Evolutionary conservation across 2,329 filamentous ascomycete genomes (phyloP), one percentile per base, ranked within the genome.

Genomic region (Laburnicola sp.): DNA sequence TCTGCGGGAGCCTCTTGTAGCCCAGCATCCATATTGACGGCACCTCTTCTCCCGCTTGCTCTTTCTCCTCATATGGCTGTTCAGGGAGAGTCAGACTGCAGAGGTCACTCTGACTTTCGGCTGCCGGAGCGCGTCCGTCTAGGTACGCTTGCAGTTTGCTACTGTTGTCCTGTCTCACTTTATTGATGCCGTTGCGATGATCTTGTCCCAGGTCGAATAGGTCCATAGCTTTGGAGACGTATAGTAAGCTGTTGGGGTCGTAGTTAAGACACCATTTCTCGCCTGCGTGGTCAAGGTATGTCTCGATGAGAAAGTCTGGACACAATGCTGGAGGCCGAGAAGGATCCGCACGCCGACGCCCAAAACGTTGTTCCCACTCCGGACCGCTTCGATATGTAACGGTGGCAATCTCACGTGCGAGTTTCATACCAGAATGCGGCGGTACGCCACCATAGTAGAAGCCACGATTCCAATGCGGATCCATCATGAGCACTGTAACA

Each of bases 151-250:
- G 78, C 2, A 92, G 75, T 43, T 82, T 82, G 38, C 77, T 73
- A 54, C 81, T 76, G 41, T 87, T 85, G 48, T 83, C 79, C 10
- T 80, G 77, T 11, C 92, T 80, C 26, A 91, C 82, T 28, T 77
- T 67, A 21, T 78, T 78, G 2, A 88, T 84, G 21, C 81, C 83
- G 3, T 77, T 73, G 68, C 92, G 89, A 66, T 87, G 86, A 35
- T 84, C 81, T 41, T 78, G 78, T 23, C 94, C 91, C 0, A 99
- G 82, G 65, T 99, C 94, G 71, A 99, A 99, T 9, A 99, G 80
- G 69, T 99, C 94, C 94, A 99, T 99, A 4, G 94, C 94, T 75
- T 99, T 99, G 72, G 91, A 96, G 50, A 99, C 90, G 72, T 99
- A 99, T 2, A 99, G 79, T 34, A 97, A 77, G 67, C 91, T 96